These are phyloP conservation scores for Colletotrichum siamense DNA, from an alignment of 2,329 filamentous ascomycete species.

Conservation along the genomic window DNA sequence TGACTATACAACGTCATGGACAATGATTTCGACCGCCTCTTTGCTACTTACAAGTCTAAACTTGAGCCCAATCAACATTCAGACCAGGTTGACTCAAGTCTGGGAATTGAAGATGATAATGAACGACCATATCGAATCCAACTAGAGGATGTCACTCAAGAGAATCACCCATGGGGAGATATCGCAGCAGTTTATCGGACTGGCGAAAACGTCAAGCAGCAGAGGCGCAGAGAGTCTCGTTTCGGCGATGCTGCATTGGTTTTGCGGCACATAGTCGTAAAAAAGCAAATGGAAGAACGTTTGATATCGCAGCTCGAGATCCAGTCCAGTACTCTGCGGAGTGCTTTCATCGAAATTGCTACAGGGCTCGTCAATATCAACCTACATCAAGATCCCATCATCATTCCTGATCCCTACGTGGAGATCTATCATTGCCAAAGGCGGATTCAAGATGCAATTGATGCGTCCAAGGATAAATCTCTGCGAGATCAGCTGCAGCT, in stretches of 20 bases:
- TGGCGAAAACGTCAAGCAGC: not conserved
- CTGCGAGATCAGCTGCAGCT: not conserved
- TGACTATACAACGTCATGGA: too few species aligned
- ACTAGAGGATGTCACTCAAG: not conserved
- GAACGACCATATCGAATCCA: not conserved
- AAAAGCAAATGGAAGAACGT: not conserved
- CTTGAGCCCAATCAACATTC: too few species aligned
- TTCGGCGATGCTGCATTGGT: not conserved
- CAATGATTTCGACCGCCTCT: too few species aligned
- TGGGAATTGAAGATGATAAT: too few species aligned
- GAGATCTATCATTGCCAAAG: not conserved
- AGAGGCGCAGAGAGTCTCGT: not conserved
- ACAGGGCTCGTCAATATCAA: not conserved
- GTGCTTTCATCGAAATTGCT: not conserved
- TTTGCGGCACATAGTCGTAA: not conserved
- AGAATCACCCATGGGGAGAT: not conserved
- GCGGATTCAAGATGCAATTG: fast-evolving
- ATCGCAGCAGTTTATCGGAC: not conserved
- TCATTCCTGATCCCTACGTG: not conserved
- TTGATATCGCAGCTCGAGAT: not conserved
- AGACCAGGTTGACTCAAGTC: too few species aligned
- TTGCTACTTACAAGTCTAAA: not conserved
- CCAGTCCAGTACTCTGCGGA: not conserved
- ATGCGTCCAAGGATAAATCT: not conserved
- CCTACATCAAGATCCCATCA: not conserved